These are phyloP conservation scores for Lolium rigidum DNA, from an alignment of 176 grass and related monocot species.

Conservation along the genomic window DNA sequence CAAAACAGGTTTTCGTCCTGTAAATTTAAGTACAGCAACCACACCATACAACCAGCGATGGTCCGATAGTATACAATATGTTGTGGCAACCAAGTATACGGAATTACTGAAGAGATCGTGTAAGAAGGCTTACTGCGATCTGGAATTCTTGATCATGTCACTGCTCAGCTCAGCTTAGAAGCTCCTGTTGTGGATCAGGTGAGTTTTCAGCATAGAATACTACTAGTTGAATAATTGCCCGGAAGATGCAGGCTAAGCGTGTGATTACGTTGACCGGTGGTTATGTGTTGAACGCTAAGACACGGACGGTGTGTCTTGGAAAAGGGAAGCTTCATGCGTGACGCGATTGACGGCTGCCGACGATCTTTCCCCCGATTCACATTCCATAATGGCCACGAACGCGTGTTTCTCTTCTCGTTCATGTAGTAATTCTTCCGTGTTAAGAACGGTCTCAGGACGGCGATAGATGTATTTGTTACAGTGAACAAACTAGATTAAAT, in stretches of 20 bases:
- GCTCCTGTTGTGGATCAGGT: neutral
- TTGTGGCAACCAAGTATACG: no score
- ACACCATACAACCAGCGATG: no score
- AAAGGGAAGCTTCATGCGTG: neutral
- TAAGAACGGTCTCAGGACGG: neutral
- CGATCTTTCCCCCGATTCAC: neutral
- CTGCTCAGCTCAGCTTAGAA: conserved; percentile 14
- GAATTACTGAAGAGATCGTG: neutral
- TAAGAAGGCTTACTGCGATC: neutral
- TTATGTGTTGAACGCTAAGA: conserved; percentile 23
- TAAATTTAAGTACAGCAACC: no score
- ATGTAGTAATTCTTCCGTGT: conserved; percentile 7
- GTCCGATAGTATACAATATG: no score
- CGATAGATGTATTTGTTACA: neutral
- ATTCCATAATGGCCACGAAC: neutral
- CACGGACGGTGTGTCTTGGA: neutral
- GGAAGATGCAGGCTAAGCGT: conserved; percentile 32
- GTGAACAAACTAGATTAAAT: neutral
- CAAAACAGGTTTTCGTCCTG: no score
- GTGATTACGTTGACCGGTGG: conserved; percentile 37
- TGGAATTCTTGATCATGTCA: neutral
- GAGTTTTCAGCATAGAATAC: no score
- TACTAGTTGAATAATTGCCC: neutral
- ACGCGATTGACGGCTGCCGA: conserved; percentile 37
- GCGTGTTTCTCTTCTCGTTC: neutral